Conservation (phyloP, 352 stramenopile genomes). For the Elongisporangium undulatum region DNA sequence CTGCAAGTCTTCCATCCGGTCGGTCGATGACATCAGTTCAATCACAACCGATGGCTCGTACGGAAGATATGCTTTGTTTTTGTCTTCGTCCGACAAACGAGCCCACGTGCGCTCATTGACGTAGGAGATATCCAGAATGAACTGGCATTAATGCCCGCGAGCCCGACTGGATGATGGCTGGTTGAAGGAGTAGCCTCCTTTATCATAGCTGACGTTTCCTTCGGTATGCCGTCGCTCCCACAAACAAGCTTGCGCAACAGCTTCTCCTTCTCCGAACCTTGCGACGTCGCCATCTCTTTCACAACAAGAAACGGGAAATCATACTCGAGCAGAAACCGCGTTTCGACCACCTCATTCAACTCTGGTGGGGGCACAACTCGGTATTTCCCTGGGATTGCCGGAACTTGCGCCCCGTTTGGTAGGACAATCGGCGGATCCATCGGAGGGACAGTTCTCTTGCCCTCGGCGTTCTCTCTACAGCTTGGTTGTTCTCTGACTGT, state of each 20-base stretch:
- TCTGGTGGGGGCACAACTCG: slow-evolving; percentile 9
- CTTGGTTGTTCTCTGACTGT: too few relatives aligned
- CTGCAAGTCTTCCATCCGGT: background rate
- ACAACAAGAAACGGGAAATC: slow-evolving; percentile 23
- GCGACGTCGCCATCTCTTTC: slow-evolving; percentile 1
- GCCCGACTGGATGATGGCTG: background rate
- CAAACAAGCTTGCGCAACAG: slow-evolving; percentile 12
- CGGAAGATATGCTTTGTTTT: background rate
- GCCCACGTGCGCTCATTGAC: background rate
- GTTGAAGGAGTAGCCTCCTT: background rate
- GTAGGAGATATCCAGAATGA: background rate
- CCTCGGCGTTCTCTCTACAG: too few relatives aligned
- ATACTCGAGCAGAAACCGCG: slow-evolving; percentile 13
- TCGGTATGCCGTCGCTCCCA: background rate
- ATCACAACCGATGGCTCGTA: background rate
- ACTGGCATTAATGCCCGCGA: background rate
- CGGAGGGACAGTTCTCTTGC: too few relatives aligned
- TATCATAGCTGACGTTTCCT: background rate
- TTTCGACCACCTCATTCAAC: slow-evolving; percentile 16
- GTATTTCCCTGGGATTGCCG: slow-evolving; percentile 11
- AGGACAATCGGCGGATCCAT: too few relatives aligned
- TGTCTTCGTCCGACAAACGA: background rate
- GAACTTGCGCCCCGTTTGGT: background rate
- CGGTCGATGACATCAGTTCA: background rate
- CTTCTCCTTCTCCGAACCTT: background rate